These are phyloP conservation scores for Fusarium penzigii DNA, from an alignment of 2,329 filamentous ascomycete genomes.

Conservation along the genomic window DNA sequence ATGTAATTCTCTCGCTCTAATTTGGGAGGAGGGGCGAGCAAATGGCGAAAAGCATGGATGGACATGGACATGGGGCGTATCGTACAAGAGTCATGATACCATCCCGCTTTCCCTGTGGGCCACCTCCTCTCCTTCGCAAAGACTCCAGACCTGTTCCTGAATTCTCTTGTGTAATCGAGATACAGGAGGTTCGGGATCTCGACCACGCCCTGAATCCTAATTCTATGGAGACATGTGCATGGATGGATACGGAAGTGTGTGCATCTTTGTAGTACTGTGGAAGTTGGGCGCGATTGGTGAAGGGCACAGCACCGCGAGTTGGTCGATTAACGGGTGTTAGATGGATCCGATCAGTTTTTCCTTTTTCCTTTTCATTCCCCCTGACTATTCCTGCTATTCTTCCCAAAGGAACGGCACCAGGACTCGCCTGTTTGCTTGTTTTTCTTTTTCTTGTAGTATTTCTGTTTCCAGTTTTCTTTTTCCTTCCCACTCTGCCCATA, in stretches of 20 bases:
- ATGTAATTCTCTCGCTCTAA: not conserved
- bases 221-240: too few relatives aligned
- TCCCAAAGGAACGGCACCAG: not conserved
- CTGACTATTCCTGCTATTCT: not conserved
- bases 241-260: too few relatives aligned
- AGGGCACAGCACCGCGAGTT: too few relatives aligned
- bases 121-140: too few relatives aligned
- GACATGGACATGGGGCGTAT: not conserved
- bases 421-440: too few relatives aligned
- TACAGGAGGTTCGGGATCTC: too few relatives aligned
- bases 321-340: too few relatives aligned
- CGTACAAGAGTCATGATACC: not conserved
- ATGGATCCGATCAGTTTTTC: not conserved
- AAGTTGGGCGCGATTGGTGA: too few relatives aligned
- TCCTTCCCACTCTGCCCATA: not conserved
- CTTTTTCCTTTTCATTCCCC: not conserved
- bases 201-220: too few relatives aligned
- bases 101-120: not conserved
- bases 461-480: not conserved
- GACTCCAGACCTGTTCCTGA: too few relatives aligned
- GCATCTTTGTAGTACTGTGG: too few relatives aligned
- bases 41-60: not conserved
- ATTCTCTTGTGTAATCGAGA: too few relatives aligned
- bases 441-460: not conserved
- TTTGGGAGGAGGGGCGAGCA: not conserved